Evolutionary conservation across 2,329 filamentous ascomycete genomes (phyloP), one percentile per base, ranked within the genome.

Genomic region (Aspergillus unguis): DNA sequence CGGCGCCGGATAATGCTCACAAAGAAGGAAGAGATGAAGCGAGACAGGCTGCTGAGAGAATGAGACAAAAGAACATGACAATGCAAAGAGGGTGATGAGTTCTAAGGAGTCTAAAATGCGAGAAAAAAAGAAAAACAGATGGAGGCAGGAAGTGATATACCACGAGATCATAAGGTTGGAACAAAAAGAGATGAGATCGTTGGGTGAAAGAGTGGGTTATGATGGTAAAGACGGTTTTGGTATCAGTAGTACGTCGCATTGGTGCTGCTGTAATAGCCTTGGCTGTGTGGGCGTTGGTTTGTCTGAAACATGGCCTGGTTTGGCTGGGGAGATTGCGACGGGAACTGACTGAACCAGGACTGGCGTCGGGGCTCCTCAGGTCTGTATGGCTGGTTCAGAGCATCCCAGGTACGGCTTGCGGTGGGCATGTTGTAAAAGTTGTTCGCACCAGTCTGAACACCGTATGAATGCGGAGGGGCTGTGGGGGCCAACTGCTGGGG

Each of bases 341-440:
- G 53, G 29, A 65, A 60, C 38, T 65, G 64, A 25, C 67, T 64
- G 48, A 66, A 68, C 68, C 67, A 70, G 10, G 66, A 66, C 25
- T 62, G 61, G 25, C 66, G 66, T 11, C 70, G 66, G 6, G 66
- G 63, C 48, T 70, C 65, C 40, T 70, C 65, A 6, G 63, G 54
- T 23, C 60, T 61, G 43, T 61, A 62, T 26, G 62, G 49, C 44
- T 70, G 68, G 40, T 68, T 68, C 11, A 71, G 54, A 43, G 65
- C 64, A 57, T 71, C 69, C 69, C 66, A 70, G 5, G 70, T 71
- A 44, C 63, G 69, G 44, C 62, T 72, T 17, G 69, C 69, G 2
- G 57, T 55, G 1, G 69, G 69, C 28, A 71, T 59, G 42, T 67
- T 71, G 56, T 72, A 72, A 47, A 71, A 49, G 50, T 46, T 60